Percentiles rank a stretch among this genome's conserved stretches.
Conservation (phyloP, 108 stramenopile species). For the Nannochloropsis granulata region DNA sequence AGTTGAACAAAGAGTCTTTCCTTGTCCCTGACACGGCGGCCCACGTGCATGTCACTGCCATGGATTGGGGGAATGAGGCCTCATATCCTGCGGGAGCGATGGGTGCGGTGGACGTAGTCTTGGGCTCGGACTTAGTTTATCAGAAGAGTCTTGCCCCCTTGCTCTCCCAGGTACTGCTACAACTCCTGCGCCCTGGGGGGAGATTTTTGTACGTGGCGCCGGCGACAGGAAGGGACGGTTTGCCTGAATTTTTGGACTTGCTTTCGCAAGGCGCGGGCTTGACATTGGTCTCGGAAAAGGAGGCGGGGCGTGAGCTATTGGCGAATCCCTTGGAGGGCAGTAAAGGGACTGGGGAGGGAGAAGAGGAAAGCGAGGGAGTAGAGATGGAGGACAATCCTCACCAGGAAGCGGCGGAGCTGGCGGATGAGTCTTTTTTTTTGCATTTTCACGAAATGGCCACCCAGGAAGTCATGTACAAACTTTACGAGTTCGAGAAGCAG, state of each 20-base stretch:
- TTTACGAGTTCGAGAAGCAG: background rate
- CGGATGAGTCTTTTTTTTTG: background rate
- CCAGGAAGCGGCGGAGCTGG: background rate
- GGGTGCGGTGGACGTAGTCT: background rate
- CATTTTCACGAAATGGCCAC: background rate
- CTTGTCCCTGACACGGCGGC: background rate
- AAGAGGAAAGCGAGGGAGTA: background rate
- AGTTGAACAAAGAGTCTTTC: background rate
- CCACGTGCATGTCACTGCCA: background rate
- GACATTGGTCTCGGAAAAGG: background rate
- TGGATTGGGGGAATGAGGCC: background rate
- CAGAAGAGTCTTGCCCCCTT: background rate
- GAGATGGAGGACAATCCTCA: background rate
- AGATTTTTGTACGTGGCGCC: background rate
- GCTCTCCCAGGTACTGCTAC: background rate
- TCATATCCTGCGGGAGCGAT: background rate
- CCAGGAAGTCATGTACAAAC: background rate
- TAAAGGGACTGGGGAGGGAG: background rate
- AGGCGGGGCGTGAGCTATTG: background rate
- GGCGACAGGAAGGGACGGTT: background rate
- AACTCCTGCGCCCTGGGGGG: background rate
- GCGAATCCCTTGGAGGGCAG: background rate
- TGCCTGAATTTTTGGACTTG: background rate
- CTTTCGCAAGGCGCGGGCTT: background rate
- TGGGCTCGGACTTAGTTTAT: background rate